phyloP scores from a whole-genome alignment of 805 yeast genomes.

The Cyberlindnera misumaiensis region DNA sequence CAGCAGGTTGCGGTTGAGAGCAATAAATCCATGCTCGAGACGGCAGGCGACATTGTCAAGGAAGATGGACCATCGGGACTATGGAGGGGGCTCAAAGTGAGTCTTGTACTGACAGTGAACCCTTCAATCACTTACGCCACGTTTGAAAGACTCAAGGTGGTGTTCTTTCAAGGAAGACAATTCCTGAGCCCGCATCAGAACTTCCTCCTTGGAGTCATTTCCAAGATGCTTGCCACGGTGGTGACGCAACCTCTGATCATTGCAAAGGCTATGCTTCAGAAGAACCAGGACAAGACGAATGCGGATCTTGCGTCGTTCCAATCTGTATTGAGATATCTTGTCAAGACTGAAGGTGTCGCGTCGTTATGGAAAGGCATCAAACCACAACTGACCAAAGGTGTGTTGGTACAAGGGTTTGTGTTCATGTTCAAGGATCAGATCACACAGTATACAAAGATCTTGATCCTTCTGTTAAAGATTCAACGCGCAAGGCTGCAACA shows the following conservation, averaged over 20 bases:
- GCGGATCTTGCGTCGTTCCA: conserved; percentile 50
- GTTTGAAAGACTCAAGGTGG: conserved; percentile 56
- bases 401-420: conserved; percentile 75
- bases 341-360: conserved; percentile 52
- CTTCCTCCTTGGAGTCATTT: conserved; percentile 68
- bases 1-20: conserved; percentile 45
- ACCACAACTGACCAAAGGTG: conserved; percentile 78
- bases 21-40: conserved; percentile 29
- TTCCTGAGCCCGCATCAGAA: conserved; percentile 55
- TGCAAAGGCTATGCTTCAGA: conserved; percentile 76
- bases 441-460: conserved; percentile 19
- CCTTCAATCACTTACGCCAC: conserved; percentile 86
- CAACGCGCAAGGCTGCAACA: no score
- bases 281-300: conserved; percentile 31
- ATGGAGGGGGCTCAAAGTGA: conserved; percentile 81
- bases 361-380: conserved; percentile 76
- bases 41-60: conserved; percentile 44
- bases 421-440: conserved; percentile 54
- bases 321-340: conserved; percentile 53
- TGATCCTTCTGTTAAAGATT: conserved; percentile 10
- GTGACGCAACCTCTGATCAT: conserved; percentile 82
- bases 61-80: conserved; percentile 66
- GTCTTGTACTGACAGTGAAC: conserved; percentile 68
- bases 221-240: conserved; percentile 74
- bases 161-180: conserved; percentile 29